Evolutionary conservation across 306 rosid genomes (phyloP).

Genomic region (Casuarina cunninghamiana): DNA sequence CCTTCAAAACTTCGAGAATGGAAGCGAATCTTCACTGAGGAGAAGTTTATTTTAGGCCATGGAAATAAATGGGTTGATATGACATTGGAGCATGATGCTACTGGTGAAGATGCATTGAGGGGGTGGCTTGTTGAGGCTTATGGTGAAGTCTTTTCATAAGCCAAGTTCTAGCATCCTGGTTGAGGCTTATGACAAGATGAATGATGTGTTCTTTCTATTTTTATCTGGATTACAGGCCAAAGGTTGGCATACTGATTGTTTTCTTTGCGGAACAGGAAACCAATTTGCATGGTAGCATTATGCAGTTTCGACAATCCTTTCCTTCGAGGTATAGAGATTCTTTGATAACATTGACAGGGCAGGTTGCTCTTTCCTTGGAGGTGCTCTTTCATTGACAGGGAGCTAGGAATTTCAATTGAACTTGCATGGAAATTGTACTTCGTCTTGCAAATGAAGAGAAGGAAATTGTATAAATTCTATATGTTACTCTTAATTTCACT

Average conservation of each 20-base stretch:
- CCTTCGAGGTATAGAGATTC: constrained; percentile 3
- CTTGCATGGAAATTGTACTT: background rate
- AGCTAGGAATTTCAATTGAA: background rate
- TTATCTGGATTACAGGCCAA: constrained; percentile 65
- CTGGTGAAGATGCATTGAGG: constrained; percentile 87
- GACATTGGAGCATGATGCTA: constrained; percentile 76
- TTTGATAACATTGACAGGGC: background rate
- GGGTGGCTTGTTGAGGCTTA: constrained; percentile 76
- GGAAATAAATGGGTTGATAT: constrained; percentile 63
- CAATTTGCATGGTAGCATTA: constrained; percentile 55
- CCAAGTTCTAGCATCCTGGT: constrained; percentile 38
- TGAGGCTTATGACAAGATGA: constrained; percentile 79
- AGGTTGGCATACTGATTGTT: constrained; percentile 97
- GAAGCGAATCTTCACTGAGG: constrained; percentile 59
- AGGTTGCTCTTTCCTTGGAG: background rate
- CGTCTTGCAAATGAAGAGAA: background rate
- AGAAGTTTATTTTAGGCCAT: constrained; percentile 68
- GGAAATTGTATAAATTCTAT: background rate
- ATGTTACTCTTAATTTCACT: background rate
- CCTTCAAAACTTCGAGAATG: constrained; percentile 70
- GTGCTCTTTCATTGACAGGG: background rate
- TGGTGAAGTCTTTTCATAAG: constrained; percentile 41
- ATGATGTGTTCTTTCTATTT: constrained; percentile 55
- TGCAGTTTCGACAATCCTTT: constrained; percentile 6
- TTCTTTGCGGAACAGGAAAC: constrained; percentile 78